phyloP scores from a whole-genome alignment of 1,139 yeast genomes.

The Debaryomyces sp. region DNA sequence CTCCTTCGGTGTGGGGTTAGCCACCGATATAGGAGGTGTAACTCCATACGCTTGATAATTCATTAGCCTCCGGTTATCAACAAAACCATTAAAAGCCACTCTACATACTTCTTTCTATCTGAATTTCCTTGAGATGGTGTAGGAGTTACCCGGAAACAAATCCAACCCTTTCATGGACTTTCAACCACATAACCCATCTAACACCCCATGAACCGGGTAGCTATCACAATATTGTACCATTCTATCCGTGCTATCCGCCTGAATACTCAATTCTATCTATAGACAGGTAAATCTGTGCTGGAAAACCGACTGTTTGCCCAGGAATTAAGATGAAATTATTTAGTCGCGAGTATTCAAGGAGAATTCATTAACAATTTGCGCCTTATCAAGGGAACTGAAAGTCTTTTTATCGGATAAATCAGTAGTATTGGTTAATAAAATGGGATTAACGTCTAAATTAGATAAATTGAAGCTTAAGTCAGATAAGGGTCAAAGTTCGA shows the following conservation, averaged over 20 bases:
- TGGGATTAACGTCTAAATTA: conserved; percentile 42
- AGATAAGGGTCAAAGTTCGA: conserved; percentile 11
- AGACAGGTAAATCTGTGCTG: neutral
- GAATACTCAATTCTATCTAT: neutral
- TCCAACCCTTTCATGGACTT: neutral
- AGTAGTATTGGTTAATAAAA: conserved; percentile 10
- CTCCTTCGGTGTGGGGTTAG: conserved; percentile 84
- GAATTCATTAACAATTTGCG: neutral
- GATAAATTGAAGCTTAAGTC: conserved; percentile 32
- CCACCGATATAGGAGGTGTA: conserved; percentile 84
- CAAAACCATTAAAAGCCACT: neutral
- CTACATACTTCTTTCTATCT: neutral
- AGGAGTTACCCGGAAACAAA: neutral
- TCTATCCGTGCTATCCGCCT: neutral
- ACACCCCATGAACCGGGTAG: neutral
- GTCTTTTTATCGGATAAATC: neutral
- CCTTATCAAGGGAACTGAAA: neutral
- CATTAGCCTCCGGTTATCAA: conserved; percentile 17
- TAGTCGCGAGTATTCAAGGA: neutral
- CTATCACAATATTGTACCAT: neutral
- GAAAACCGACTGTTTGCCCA: neutral
- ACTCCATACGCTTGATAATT: conserved; percentile 62
- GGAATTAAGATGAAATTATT: neutral
- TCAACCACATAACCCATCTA: neutral
- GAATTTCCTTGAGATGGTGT: conserved; percentile 4